These are phyloP conservation scores for Aspergillus egyptiacus DNA, from an alignment of 495 filamentous ascomycete species.

Conservation along the genomic window DNA sequence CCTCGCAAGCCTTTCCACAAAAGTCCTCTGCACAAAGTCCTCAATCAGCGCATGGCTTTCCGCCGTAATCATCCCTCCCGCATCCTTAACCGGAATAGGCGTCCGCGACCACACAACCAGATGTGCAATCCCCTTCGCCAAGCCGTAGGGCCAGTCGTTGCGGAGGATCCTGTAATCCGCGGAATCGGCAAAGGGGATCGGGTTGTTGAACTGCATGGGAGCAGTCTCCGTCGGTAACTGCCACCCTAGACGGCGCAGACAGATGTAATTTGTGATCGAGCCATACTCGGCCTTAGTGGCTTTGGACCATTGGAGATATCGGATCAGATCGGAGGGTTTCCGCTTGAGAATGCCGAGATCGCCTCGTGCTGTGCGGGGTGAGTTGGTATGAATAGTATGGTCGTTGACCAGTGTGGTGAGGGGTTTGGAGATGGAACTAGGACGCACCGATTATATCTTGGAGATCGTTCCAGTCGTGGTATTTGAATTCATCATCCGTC, in stretches of 20 bases:
- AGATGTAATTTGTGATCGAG: slow-evolving; percentile 68
- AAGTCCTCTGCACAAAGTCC: slow-evolving; percentile 60
- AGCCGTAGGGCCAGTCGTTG: slow-evolving; percentile 92
- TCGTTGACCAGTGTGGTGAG: too few relatives aligned
- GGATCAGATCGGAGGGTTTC: slow-evolving; percentile 73
- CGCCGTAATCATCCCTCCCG: slow-evolving; percentile 66
- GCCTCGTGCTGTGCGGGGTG: slow-evolving; percentile 50
- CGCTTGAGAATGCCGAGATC: slow-evolving; percentile 71
- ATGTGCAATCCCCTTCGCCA: slow-evolving; percentile 60
- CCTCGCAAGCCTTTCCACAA: slow-evolving; percentile 51
- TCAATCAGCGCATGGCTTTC: slow-evolving; percentile 57
- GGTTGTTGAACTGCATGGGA: slow-evolving; percentile 30
- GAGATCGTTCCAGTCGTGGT: slow-evolving; percentile 66
- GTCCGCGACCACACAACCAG: slow-evolving; percentile 56
- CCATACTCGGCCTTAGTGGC: slow-evolving; percentile 68
- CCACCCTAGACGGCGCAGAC: slow-evolving; percentile 71
- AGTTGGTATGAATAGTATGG: not conserved
- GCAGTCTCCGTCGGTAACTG: slow-evolving; percentile 23
- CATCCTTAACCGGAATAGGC: slow-evolving; percentile 41
- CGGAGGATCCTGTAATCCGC: slow-evolving; percentile 69
- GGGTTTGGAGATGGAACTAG: slow-evolving; percentile 8
- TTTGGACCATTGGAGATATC: slow-evolving; percentile 75
- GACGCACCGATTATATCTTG: slow-evolving; percentile 56
- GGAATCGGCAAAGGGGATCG: slow-evolving; percentile 60
- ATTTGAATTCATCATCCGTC: slow-evolving; percentile 62